Evolutionary conservation across 1,139 yeast species (phyloP), one percentile per base, ranked within the genome.

Genomic region (Pichia sp.): DNA sequence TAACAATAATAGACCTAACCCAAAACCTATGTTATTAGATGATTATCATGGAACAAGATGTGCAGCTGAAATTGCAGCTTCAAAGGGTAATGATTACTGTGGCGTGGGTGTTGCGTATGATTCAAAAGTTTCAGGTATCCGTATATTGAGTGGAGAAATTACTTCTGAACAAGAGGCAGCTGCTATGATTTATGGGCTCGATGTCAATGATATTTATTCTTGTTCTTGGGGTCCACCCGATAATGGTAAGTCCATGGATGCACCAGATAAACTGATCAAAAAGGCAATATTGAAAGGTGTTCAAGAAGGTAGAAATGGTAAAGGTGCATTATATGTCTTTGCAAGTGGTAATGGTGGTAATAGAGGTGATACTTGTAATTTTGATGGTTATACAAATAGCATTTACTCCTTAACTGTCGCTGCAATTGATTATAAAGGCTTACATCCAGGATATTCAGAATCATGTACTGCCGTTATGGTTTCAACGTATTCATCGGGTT

Each of bases 191-290:
- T 85, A 84, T 66, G 94, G 82, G 0, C 71, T 85, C 59, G 90
- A 87, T 52, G 73, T 76, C 12, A 92, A 92, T 63, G 96, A 90
- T 65, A 92, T 94, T 37, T 94, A 88, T 65, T 87, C 96, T 4
- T 94, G 99, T 66, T 88, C 96, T 5, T 94, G 99, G 99, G 99
- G 99, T 2, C 99, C 99, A 1, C 78, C 90, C 1, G 99, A 94
- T 65, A 86, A 90, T 64, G 99, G 98, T 0, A 73, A 66, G 52
- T 79, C 96, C 0, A 78, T 92, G 73, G 88, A 87, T 43, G 95
- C 79, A 7, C 98, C 98, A 0, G 87, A 88, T 25, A 63, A 69
- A 35, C 60, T 90, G 34, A 96, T 92, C 12, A 77, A 79, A 58
- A 80, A 85, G 55, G 95, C 98, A 1, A 76, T 94, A 67, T 65